Base-by-base conservation (phyloP, 176 grass and related monocot genomes). In the Coix lacrymajobi region DNA sequence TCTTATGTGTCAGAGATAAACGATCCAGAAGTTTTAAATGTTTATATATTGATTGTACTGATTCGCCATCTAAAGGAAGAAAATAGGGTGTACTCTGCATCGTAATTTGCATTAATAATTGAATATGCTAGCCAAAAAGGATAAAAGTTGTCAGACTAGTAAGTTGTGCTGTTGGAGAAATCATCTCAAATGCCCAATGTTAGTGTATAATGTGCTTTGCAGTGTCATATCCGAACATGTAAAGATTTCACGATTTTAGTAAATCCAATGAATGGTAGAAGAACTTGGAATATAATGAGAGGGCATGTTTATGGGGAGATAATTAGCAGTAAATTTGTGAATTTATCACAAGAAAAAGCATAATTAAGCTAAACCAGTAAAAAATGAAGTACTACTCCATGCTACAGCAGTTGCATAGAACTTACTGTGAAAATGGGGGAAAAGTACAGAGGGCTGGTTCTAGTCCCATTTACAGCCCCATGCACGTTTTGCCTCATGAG, bases 151-250 rank as follows among this genome's bases (percentile, higher is more conserved):
- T 68, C 49, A 62, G 69, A 79, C 39, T 46, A 26, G 13, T 38
- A 67, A 69, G 49, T 63, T 32, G 17, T 34, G 11, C 7, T 66
- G 6, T 32, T 82, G 29, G 45, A 34, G 20, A 66, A 76, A 69
- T 8, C 52, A 81, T 76, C 37, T 80, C 17, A 48, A 45, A 48
- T 79, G 37, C 46, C 15, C 19, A 79, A 88, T 84, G 30, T 9
- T 14, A 67, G 46, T 80, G 30, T 45, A 38, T 66, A 79, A n/a
- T 45, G 40, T 29, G 5, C 34, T 80, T 57, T 24, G 8, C 19
- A 1, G 8, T 24, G 81, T 30, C 24, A 72, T 66, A 84, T 79
- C 61, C 11, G 4, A 44, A 79, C 75, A 66, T 84, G 28, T 56
- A 24, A 40, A 56, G 19, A 28, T 33, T 66, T 83, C 14, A 44